Evolutionary conservation across 257 asterid species (phyloP).

Genomic region (Mentha longifolia): DNA sequence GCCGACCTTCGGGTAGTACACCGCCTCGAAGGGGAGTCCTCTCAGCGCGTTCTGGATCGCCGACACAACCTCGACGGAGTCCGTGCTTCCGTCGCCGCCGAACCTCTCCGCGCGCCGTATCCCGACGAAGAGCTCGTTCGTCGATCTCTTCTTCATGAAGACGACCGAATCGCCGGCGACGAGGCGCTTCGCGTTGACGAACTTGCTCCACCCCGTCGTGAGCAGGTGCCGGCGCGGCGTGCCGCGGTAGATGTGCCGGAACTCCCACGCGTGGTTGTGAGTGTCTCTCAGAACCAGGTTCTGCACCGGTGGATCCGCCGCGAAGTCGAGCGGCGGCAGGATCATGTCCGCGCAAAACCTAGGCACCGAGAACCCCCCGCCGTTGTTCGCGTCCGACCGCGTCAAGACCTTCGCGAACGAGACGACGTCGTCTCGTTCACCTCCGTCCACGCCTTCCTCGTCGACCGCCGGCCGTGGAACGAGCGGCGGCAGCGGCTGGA

Average conservation of each 20-base stretch:
- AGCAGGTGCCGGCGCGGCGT: conserved; percentile 77
- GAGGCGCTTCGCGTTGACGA: conserved; percentile 55
- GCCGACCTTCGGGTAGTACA: conserved; percentile 52
- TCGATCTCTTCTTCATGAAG: conserved; percentile 42
- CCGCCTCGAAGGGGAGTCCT: conserved; percentile 62
- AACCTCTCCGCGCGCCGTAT: conserved; percentile 46
- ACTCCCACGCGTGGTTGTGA: conserved; percentile 40
- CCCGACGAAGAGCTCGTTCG: conserved; percentile 53
- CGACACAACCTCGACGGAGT: conserved; percentile 30
- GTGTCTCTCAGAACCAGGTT: conserved; percentile 44
- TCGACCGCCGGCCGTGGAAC: background rate
- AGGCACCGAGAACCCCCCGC: conserved; percentile 73
- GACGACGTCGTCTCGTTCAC: conserved; percentile 24
- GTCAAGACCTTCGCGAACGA: conserved; percentile 56
- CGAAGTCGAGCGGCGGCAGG: conserved; percentile 53
- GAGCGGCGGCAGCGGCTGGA: conserved; percentile 38
- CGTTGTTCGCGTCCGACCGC: conserved; percentile 71
- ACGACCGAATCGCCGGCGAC: conserved; percentile 63
- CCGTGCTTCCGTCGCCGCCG: background rate
- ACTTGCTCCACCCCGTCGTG: conserved; percentile 75
- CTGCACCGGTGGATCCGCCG: conserved; percentile 60
- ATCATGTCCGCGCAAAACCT: conserved; percentile 62
- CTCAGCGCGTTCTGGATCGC: conserved; percentile 42
- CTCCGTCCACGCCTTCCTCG: background rate
- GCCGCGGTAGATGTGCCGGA: conserved; percentile 70